phyloP scores from a whole-genome alignment of 306 rosid species.

The Malus sieversii region DNA sequence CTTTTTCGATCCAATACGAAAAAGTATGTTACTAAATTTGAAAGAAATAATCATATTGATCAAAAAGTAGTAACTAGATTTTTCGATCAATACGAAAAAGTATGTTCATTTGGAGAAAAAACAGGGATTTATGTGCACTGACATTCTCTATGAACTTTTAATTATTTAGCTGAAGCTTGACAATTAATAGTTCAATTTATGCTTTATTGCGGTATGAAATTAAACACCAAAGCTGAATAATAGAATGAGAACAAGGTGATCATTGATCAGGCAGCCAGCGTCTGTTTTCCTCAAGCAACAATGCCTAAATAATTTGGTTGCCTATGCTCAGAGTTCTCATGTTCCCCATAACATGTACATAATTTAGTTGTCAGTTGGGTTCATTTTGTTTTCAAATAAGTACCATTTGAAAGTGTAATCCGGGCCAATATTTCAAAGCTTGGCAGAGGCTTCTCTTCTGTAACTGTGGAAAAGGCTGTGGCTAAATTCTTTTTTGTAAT shows the following conservation, averaged over 20 bases:
- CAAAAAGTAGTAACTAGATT: rapidly evolving
- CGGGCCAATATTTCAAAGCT: too few species aligned
- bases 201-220: background rate
- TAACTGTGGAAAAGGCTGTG: too few species aligned
- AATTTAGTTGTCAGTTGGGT: background rate
- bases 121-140: background rate
- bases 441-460: too few species aligned
- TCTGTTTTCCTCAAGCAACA: background rate
- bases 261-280: background rate
- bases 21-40: too few species aligned
- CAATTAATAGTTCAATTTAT: background rate
- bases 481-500: too few species aligned
- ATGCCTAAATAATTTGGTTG: background rate
- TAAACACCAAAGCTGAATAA: background rate
- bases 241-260: background rate
- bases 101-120: background rate
- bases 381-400: background rate
- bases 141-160: background rate
- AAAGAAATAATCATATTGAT: too few species aligned
- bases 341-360: background rate
- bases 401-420: background rate
- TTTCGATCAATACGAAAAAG: background rate
- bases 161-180: background rate
- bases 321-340: background rate
- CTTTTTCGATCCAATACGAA: background rate